These are phyloP conservation scores for Xerocomus cyaneibrunnescens DNA, from an alignment of 1,284 basidiomycete genomes.

Conservation along the genomic window DNA sequence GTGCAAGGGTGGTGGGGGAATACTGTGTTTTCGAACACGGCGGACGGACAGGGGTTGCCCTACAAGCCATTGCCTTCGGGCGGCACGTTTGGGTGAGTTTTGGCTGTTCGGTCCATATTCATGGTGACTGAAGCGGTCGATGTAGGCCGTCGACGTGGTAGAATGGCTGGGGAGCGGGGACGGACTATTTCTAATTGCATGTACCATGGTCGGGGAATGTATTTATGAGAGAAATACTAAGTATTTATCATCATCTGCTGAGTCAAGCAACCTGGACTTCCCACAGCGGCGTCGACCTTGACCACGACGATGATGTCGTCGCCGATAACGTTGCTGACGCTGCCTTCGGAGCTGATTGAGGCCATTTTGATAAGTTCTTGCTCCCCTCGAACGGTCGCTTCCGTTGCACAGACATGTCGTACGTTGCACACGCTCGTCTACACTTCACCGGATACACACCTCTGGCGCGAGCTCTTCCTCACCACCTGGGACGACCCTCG, in stretches of 20 bases:
- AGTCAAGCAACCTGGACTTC: slow-evolving; percentile 10
- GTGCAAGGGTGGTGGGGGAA: slow-evolving; percentile 76
- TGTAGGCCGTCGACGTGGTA: slow-evolving; percentile 20
- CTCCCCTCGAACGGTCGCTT: slow-evolving; percentile 38
- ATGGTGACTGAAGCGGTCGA: slow-evolving; percentile 1
- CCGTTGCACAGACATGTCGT: slow-evolving; percentile 46
- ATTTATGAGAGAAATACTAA: too few relatives aligned
- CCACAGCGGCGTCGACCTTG: slow-evolving; percentile 7
- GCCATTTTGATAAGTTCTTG: slow-evolving; percentile 40
- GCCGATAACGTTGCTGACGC: slow-evolving; percentile 8
- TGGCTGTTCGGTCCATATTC: background rate
- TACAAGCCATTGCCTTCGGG: slow-evolving; percentile 28
- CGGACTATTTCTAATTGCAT: background rate
- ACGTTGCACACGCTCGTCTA: slow-evolving; percentile 43
- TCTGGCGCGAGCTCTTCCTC: slow-evolving; percentile 55
- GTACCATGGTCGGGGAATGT: background rate
- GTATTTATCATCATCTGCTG: slow-evolving; percentile 1
- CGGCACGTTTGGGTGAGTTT: slow-evolving; percentile 41
- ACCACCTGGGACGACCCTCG: slow-evolving; percentile 51
- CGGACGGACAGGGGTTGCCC: slow-evolving; percentile 39
- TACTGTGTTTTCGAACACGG: slow-evolving; percentile 46
- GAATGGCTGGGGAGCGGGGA: background rate
- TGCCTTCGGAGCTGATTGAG: slow-evolving; percentile 45
- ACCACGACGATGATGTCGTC: background rate
- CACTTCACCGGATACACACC: slow-evolving; percentile 42